These are phyloP conservation scores for Cetraspora pellucida DNA, from an alignment of 192 early-diverging fungal species.

Conservation along the genomic window DNA sequence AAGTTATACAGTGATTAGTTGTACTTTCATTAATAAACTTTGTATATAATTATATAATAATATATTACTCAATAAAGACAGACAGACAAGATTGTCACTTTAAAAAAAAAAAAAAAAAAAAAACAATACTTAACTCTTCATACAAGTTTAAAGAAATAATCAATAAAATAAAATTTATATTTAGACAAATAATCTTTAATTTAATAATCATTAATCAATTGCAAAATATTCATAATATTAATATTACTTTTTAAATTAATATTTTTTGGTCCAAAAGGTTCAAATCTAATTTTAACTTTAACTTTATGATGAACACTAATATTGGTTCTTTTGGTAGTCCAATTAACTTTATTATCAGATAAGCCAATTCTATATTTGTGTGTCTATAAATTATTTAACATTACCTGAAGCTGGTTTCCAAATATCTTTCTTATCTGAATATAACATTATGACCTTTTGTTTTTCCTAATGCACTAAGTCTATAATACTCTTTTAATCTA, in stretches of 20 bases:
- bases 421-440: background rate
- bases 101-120: no score
- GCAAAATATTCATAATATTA: conserved; percentile 18
- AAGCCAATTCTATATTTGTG: background rate
- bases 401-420: background rate
- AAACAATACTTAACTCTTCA: no score
- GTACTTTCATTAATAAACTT: no score
- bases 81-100: no score
- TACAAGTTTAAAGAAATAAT: no score
- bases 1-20: no score
- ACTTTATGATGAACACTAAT: conserved; percentile 28
- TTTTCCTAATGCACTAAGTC: background rate
- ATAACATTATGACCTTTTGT: conserved; percentile 7
- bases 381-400: conserved; percentile 7
- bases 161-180: no score
- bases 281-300: conserved; percentile 25
- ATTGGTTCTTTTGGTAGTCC: conserved; percentile 27
- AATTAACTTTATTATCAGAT: background rate
- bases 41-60: no score
- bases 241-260: conserved; percentile 20
- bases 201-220: no score
- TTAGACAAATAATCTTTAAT: no score
- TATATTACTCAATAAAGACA: no score
- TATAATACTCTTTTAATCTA: conserved; percentile 25
- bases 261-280: conserved; percentile 15